These are phyloP conservation scores for Lactifluus echinatus DNA, from an alignment of 768 basidiomycete species.

Conservation along the genomic window DNA sequence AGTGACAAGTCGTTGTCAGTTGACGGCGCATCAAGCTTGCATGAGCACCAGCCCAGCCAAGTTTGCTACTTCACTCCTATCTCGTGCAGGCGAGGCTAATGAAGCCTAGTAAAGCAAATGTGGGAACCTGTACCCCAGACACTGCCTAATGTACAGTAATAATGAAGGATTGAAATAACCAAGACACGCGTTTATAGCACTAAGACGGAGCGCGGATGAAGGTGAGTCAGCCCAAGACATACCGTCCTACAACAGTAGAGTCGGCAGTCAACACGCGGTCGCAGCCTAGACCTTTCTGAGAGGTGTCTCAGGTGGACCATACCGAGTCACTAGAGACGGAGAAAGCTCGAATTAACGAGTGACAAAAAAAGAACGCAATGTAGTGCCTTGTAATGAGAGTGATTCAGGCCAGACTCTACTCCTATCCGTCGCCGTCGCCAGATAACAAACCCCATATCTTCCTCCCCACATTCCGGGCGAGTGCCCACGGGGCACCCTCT, in stretches of 20 bases:
- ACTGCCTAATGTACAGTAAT: not conserved
- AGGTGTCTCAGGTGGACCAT: not conserved
- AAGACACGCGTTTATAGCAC: not conserved
- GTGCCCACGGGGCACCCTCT: conserved; percentile 47
- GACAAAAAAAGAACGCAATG: not conserved
- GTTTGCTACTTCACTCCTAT: conserved; percentile 1
- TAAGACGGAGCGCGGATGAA: not conserved
- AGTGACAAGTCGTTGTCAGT: not conserved
- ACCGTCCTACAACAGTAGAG: not conserved
- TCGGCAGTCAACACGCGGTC: not conserved
- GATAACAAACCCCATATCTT: conserved; percentile 29
- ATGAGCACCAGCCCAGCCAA: not conserved
- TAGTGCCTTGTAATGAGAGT: not conserved
- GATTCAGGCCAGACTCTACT: not conserved
- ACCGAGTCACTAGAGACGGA: not conserved
- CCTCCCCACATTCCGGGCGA: conserved; percentile 33
- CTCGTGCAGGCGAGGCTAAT: not conserved
- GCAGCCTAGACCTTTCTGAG: not conserved
- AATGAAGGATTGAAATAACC: not conserved
- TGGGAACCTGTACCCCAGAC: conserved; percentile 11
- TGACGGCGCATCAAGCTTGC: conserved; percentile 2
- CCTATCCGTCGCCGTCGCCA: conserved; percentile 17
- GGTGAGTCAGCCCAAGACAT: not conserved
- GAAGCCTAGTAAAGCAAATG: not conserved
- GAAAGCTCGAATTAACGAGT: not conserved